These are phyloP conservation scores for Ceratocystis variospora DNA, from an alignment of 2,329 filamentous ascomycete genomes.

Conservation along the genomic window DNA sequence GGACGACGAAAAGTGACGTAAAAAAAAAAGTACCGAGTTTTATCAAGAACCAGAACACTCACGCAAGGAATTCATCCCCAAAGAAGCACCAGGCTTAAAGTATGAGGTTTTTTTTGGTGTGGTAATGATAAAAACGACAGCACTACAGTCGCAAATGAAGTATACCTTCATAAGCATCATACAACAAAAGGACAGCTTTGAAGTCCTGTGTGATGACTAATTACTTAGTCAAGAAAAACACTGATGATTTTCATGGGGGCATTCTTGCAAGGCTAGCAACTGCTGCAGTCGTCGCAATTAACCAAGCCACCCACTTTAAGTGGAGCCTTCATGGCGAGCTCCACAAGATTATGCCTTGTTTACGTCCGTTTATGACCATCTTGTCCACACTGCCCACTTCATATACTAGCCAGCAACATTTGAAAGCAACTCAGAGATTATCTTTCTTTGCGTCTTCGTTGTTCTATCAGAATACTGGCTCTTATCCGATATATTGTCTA, in stretches of 20 bases:
- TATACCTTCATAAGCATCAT: neutral
- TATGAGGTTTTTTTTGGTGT: neutral
- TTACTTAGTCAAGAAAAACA: neutral
- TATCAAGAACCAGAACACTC: neutral
- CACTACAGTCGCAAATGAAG: neutral
- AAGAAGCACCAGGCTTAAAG: neutral
- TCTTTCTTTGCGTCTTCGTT: neutral
- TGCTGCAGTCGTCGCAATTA: neutral
- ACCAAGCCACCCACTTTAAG: constrained; percentile 3
- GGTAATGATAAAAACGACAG: neutral
- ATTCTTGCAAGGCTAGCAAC: neutral
- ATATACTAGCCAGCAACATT: neutral
- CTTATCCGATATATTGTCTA: neutral
- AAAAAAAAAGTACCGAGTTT: neutral
- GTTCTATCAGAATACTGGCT: neutral
- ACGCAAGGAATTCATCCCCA: neutral
- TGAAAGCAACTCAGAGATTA: neutral
- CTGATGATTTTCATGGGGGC: too few species aligned
- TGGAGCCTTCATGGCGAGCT: neutral
- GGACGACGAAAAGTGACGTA: neutral
- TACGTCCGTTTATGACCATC: neutral
- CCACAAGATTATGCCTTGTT: constrained; percentile 1
- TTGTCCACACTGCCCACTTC: neutral
- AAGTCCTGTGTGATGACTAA: neutral
- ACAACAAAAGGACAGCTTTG: constrained; percentile 5